These are phyloP conservation scores for Colletotrichum orchidophilum DNA, from an alignment of 2,329 filamentous ascomycete species.

Conservation along the genomic window DNA sequence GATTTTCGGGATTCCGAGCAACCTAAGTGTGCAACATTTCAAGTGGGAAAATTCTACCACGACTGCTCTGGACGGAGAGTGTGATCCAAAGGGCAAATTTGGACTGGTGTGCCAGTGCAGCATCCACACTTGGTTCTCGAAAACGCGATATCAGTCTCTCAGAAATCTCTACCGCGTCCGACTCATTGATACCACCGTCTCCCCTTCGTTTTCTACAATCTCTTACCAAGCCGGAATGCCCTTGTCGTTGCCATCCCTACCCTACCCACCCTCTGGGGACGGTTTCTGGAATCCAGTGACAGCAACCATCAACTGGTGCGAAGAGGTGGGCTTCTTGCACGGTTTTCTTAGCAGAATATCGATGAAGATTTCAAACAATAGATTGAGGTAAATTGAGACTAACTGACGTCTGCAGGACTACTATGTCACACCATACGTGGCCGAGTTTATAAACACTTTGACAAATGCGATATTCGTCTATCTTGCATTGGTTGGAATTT, in stretches of 20 bases:
- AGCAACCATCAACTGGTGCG: neutral
- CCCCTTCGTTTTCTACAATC: neutral
- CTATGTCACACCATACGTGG: neutral
- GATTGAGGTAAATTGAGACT: neutral
- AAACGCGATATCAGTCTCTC: neutral
- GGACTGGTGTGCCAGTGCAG: neutral
- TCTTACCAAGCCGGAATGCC: neutral
- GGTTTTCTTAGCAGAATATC: neutral
- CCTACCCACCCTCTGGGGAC: neutral
- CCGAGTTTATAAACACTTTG: neutral
- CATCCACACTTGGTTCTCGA: neutral
- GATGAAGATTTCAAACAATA: neutral
- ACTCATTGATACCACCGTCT: neutral
- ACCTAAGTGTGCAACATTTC: neutral
- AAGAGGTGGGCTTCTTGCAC: neutral
- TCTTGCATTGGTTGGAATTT: neutral
- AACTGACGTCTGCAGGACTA: neutral
- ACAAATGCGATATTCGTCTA: neutral
- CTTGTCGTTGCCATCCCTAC: neutral
- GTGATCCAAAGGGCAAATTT: neutral
- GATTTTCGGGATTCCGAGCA: neutral
- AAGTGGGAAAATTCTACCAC: neutral
- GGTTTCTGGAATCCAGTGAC: neutral
- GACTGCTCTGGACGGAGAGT: neutral
- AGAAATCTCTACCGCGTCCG: neutral